phyloP scores from a whole-genome alignment of 768 basidiomycete species.

The Dioszegia hungarica region DNA sequence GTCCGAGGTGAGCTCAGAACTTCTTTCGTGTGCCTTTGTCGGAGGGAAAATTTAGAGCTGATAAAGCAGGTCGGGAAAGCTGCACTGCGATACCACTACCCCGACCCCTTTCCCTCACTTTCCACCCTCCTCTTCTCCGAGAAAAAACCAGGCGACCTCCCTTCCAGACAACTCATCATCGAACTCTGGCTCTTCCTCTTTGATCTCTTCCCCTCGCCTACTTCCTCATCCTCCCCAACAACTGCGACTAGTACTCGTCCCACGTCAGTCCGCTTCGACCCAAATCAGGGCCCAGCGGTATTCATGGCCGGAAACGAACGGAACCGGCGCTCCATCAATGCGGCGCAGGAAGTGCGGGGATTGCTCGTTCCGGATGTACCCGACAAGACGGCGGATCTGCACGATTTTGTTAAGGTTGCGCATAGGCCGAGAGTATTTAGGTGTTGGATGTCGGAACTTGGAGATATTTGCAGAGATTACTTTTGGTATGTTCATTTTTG shows the following conservation, averaged over 20 bases:
- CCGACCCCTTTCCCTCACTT: slow-evolving; percentile 79
- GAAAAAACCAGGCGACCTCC: slow-evolving; percentile 94
- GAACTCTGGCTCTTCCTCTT: slow-evolving; percentile 83
- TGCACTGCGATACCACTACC: slow-evolving; percentile 81
- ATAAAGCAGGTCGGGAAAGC: slow-evolving; percentile 67
- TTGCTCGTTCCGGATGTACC: slow-evolving; percentile 35
- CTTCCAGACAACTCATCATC: slow-evolving; percentile 80
- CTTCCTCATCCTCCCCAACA: not conserved
- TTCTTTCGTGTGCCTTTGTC: too few species aligned
- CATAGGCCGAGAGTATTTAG: slow-evolving; percentile 62
- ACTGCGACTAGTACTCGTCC: slow-evolving; percentile 17
- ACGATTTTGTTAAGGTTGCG: slow-evolving; percentile 50
- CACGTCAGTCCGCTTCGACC: slow-evolving; percentile 26
- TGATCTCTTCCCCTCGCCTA: slow-evolving; percentile 66
- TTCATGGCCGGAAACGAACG: not conserved
- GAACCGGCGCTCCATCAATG: slow-evolving; percentile 6
- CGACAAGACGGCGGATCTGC: slow-evolving; percentile 40
- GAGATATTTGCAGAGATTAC: slow-evolving; percentile 78
- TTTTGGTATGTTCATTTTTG: slow-evolving; percentile 44
- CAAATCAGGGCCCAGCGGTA: not conserved
- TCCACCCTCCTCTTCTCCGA: slow-evolving; percentile 85
- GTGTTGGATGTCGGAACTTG: slow-evolving; percentile 73
- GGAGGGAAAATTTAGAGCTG: too few species aligned
- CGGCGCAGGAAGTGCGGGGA: slow-evolving; percentile 18
- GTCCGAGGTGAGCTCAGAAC: slow-evolving; percentile 43